phyloP scores from a whole-genome alignment of 371 early-diverging fungal species.

The Mortierella sp. region DNA sequence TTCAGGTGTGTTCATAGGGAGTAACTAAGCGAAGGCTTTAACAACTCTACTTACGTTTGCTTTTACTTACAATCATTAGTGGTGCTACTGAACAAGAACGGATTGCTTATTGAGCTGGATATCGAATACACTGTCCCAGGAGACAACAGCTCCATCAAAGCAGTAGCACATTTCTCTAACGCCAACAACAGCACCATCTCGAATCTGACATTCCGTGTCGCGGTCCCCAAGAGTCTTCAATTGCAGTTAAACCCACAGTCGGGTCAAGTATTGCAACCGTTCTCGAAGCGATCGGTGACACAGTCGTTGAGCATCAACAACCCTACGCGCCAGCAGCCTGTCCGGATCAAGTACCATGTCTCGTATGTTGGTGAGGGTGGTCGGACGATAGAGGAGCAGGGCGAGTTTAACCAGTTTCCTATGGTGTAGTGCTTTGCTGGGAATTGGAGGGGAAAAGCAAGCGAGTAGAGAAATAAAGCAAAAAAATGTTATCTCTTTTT shows the following conservation, averaged over 20 bases:
- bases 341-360: conserved; percentile 78
- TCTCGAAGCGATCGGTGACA: conserved; percentile 67
- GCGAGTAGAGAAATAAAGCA: not conserved
- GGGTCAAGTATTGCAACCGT: conserved; percentile 67
- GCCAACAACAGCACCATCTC: conserved; percentile 66
- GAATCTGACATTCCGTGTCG: conserved; percentile 62
- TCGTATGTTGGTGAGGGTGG: conserved; percentile 76
- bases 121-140: conserved; percentile 33
- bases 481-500: not conserved
- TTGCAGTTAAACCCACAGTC: conserved; percentile 75
- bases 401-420: conserved; percentile 66
- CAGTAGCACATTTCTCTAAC: conserved; percentile 66
- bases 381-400: conserved; percentile 77
- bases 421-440: conserved; percentile 1
- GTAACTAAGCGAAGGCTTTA: not conserved
- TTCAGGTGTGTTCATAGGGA: not conserved
- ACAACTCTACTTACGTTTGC: not conserved
- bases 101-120: conserved; percentile 62
- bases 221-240: conserved; percentile 74
- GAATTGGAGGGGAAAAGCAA: not conserved
- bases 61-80: conserved; percentile 35
- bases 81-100: conserved; percentile 76
- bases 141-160: conserved; percentile 37
- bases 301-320: conserved; percentile 71
- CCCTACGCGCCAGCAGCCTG: conserved; percentile 67